Evolutionary conservation across 169 alveolate species (phyloP).

Genomic region (Plasmodium yoelii): DNA sequence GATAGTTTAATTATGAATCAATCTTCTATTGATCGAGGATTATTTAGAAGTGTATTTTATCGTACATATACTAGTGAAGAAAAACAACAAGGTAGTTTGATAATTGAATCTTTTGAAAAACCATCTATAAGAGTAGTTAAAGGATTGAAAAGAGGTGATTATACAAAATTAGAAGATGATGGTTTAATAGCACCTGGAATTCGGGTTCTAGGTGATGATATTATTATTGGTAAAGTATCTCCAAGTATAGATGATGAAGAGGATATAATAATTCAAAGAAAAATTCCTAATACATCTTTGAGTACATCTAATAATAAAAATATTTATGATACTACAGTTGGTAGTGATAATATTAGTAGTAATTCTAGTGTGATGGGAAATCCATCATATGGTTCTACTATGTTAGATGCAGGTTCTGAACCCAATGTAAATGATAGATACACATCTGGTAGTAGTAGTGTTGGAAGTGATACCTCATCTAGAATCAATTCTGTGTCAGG

Average conservation of each 20-base stretch:
- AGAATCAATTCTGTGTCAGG: slow-evolving; percentile 24
- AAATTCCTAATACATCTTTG: background rate
- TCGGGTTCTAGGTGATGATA: slow-evolving; percentile 98
- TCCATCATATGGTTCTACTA: slow-evolving; percentile 2
- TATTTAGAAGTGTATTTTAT: slow-evolving; percentile 98
- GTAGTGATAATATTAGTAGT: slow-evolving; percentile 2
- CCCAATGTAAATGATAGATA: slow-evolving; percentile 25
- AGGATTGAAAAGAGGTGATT: slow-evolving; percentile 94
- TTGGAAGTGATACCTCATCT: background rate
- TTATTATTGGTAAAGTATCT: slow-evolving; percentile 98
- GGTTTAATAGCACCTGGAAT: slow-evolving; percentile 98
- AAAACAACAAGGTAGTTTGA: slow-evolving; percentile 91
- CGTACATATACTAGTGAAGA: slow-evolving; percentile 97
- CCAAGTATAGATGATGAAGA: slow-evolving; percentile 86
- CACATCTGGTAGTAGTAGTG: background rate
- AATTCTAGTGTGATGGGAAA: background rate
- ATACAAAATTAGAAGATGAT: slow-evolving; percentile 96
- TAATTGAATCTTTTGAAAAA: slow-evolving; percentile 94
- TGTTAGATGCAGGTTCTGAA: slow-evolving; percentile 29
- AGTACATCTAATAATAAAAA: no score
- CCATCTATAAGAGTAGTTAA: slow-evolving; percentile 90
- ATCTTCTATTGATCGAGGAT: slow-evolving; percentile 97
- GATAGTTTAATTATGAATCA: slow-evolving; percentile 98
- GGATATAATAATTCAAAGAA: slow-evolving; percentile 77
- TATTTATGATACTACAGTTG: background rate